Conservation (phyloP, 805 yeast genomes). For the Hanseniaspora hatyaiensis region DNA sequence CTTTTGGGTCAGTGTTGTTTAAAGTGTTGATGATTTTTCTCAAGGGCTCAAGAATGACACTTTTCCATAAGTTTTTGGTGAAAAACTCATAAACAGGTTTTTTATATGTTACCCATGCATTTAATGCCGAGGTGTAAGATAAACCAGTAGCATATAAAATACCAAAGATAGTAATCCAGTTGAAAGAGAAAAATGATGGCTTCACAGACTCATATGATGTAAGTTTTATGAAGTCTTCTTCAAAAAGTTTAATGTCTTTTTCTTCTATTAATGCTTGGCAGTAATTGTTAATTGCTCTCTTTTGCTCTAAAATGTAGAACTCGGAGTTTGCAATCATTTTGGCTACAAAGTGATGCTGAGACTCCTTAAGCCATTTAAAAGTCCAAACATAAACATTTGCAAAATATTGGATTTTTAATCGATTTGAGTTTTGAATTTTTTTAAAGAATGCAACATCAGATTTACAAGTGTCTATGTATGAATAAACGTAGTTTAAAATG, state of each 20-base stretch:
- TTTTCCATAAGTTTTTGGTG: slow-evolving; percentile 11
- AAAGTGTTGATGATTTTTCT: slow-evolving; percentile 2
- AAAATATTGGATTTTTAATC: slow-evolving; percentile 7
- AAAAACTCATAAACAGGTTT: slow-evolving; percentile 4
- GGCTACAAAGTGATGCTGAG: not conserved
- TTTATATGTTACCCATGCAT: not conserved
- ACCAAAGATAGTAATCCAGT: slow-evolving; percentile 8
- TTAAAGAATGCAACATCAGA: slow-evolving; percentile 1
- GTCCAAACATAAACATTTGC: slow-evolving; percentile 11
- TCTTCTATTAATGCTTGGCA: not conserved
- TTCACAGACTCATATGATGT: not conserved
- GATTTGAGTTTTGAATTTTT: slow-evolving; percentile 1
- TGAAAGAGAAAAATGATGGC: slow-evolving; percentile 7
- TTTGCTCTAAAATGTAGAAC: not conserved
- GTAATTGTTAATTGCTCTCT: not conserved
- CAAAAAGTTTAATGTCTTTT: not conserved
- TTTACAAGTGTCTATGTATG: slow-evolving; percentile 1
- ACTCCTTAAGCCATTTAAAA: not conserved
- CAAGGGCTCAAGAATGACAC: slow-evolving; percentile 11
- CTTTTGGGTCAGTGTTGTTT: slow-evolving; percentile 8
- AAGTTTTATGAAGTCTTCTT: not conserved
- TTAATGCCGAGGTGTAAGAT: not conserved
- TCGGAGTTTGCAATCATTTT: not conserved
- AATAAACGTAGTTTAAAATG: not conserved
- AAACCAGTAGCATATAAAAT: not conserved